Evolutionary conservation across 2,329 filamentous ascomycete genomes (phyloP), one percentile per base, ranked within the genome.

Genomic region (Hirsutella thompsonii): DNA sequence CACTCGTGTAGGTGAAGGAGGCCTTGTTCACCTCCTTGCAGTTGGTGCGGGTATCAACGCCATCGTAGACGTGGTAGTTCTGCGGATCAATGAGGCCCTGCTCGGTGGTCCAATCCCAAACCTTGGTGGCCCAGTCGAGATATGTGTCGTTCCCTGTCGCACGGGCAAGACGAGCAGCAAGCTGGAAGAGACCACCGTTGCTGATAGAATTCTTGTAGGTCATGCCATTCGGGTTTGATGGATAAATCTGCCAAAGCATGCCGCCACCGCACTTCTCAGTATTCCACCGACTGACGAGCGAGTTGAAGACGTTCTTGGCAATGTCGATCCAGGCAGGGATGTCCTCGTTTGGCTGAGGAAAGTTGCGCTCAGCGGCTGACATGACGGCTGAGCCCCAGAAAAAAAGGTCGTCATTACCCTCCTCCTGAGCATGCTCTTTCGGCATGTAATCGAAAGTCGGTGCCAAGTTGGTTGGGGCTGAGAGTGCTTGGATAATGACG

Each of bases 151-250:
- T 80, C 14, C 76, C 76, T 0, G 80, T 84, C 44, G 76, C 79
- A 37, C 80, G 74, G 20, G 80, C 82, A 13, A 90, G 69, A 16
- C 85, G 79, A 1, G 86, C 83, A 4, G 81, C 79, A 11, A 94
- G 69, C 52, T 89, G 81, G 59, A 93, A 89, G 55, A 92, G 77
- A n/a, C 79, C 80, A 34, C 83, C 85, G 57, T 92, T 92, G 46
- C 79, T 80, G 50, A 89, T 76, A 5, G 79, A 72, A 63, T 90
- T 90, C 62, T 89, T 92, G 72, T 93, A 92, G 53, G 77, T 71
- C 56, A 88, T 80, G 13, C 86, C 87, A 46, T 78, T 78, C 37
- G 66, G 64, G 55, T 93, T 90, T 51, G 73, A 75, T 1, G 72
- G 63, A 57, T 81, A 89, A 49, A 94, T 87, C 64, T 94, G 86